phyloP scores from a whole-genome alignment of 345 rosid species.

The Diplotaxis tenuifolia region DNA sequence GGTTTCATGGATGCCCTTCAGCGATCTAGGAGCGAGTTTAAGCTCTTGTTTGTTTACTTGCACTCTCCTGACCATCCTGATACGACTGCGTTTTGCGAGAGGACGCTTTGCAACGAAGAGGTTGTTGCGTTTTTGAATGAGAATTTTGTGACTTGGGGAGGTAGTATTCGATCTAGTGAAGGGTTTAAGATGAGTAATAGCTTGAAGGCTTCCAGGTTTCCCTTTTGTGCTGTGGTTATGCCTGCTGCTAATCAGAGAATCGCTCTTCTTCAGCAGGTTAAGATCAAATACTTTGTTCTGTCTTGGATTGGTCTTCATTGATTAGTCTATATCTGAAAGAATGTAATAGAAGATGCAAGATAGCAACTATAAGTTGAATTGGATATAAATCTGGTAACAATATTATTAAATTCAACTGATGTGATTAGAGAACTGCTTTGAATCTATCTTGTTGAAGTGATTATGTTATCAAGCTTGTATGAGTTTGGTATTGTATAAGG shows the following conservation, averaged over 20 bases:
- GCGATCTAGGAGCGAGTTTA: conserved; percentile 68
- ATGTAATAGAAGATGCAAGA: neutral
- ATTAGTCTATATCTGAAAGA: neutral
- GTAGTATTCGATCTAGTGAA: conserved; percentile 88
- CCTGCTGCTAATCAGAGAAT: conserved; percentile 92
- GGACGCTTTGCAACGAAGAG: conserved; percentile 65
- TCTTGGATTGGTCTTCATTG: neutral
- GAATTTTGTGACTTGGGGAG: conserved; percentile 95
- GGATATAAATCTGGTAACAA: neutral
- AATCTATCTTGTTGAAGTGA: conserved; percentile 2
- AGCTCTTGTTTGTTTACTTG: conserved; percentile 84
- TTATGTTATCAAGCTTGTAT: neutral
- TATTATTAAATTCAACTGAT: neutral
- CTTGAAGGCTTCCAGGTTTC: conserved; percentile 91
- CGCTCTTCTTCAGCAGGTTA: conserved; percentile 90
- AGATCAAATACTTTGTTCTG: neutral
- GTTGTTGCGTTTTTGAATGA: conserved; percentile 72
- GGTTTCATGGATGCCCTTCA: conserved; percentile 96
- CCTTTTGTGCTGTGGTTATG: conserved; percentile 95
- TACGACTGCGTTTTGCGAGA: conserved; percentile 66
- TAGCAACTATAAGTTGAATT: neutral
- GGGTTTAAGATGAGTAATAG: conserved; percentile 99
- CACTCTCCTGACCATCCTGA: conserved; percentile 98
- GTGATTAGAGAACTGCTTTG: conserved; percentile 6
- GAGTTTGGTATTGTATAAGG: neutral